Conservation (phyloP, 208 protist species). For the Blastocrithidia nonstop region DNA sequence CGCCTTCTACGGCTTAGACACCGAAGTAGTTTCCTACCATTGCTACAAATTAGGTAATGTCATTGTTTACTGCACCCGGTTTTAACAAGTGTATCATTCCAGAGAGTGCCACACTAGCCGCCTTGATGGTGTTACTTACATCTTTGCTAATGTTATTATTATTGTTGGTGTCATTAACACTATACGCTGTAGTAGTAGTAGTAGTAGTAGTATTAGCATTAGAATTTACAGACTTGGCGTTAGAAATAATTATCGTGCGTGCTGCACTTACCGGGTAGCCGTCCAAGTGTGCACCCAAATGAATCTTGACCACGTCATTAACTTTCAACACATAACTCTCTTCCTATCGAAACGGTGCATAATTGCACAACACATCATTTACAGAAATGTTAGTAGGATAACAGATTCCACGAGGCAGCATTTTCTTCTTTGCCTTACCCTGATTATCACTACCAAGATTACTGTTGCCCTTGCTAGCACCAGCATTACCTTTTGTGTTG, state of each 20-base stretch:
- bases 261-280: slow-evolving; percentile 92
- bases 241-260: slow-evolving; percentile 84
- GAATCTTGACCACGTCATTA: slow-evolving; percentile 95
- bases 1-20: slow-evolving; percentile 90
- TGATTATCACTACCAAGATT: too few species aligned
- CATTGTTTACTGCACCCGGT: slow-evolving; percentile 62
- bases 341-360: slow-evolving; percentile 76
- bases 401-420: slow-evolving; percentile 80
- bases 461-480: too few species aligned
- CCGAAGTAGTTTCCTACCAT: slow-evolving; percentile 82
- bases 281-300: slow-evolving; percentile 95
- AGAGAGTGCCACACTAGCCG: slow-evolving; percentile 88
- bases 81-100: slow-evolving; percentile 63
- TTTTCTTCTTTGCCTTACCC: too few species aligned
- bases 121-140: slow-evolving; percentile 86
- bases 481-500: too few species aligned
- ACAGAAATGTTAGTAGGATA: slow-evolving; percentile 97
- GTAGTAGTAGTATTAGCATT: slow-evolving; percentile 4
- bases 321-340: slow-evolving; percentile 54
- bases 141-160: background rate
- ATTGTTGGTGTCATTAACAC: background rate
- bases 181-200: background rate
- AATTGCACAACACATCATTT: slow-evolving; percentile 95
- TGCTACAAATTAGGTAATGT: slow-evolving; percentile 88
- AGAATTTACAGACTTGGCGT: background rate